Percentiles rank a stretch among this genome's conserved stretches.
Conservation (phyloP, 1,284 basidiomycete genomes). For the Entoloma clypeatum region DNA sequence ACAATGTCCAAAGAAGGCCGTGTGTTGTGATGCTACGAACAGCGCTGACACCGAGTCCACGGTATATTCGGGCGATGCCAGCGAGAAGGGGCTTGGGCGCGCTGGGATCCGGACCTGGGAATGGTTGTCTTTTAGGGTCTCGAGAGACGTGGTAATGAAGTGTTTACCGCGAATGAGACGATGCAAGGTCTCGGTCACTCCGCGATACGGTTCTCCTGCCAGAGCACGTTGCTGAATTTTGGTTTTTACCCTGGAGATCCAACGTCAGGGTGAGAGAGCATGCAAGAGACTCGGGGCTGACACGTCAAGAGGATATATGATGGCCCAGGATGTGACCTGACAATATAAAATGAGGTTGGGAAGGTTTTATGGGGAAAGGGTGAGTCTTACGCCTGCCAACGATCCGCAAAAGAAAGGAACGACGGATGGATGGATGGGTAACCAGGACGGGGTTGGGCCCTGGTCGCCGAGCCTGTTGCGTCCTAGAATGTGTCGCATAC, state of each 20-base stretch:
- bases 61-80: conserved; percentile 76
- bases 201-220: conserved; percentile 67
- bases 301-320: conserved; percentile 86
- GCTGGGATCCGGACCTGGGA: conserved; percentile 67
- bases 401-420: conserved; percentile 86
- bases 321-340: conserved; percentile 69
- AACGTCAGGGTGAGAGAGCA: conserved; percentile 1
- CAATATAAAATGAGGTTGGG: conserved; percentile 8
- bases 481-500: conserved; percentile 73
- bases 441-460: conserved; percentile 70
- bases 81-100: conserved; percentile 65
- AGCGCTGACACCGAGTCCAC: conserved; percentile 82
- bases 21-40: conserved; percentile 80
- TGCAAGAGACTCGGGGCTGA: conserved; percentile 34
- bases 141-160: neutral
- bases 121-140: neutral
- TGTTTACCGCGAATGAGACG: conserved; percentile 69
- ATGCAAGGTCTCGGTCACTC: conserved; percentile 68
- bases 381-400: conserved; percentile 59
- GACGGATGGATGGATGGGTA: conserved; percentile 71
- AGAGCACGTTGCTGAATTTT: conserved; percentile 88
- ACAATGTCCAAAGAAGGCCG: conserved; percentile 79
- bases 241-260: conserved; percentile 75
- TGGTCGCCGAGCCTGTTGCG: conserved; percentile 70
- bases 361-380: neutral